phyloP scores from a whole-genome alignment of 139 green algal genomes.

The Pedinophyceae sp. region DNA sequence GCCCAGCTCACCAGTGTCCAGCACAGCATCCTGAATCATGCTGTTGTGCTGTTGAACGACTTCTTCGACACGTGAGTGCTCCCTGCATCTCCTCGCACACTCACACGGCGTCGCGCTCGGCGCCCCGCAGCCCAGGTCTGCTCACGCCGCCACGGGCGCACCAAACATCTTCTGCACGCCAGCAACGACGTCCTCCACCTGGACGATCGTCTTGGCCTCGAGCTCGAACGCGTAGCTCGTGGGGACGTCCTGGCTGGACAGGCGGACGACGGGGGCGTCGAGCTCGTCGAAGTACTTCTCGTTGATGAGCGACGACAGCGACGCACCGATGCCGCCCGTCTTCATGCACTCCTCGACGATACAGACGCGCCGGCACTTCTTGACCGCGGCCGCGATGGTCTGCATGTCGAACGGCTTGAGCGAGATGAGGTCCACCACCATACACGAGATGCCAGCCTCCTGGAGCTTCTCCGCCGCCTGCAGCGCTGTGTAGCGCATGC shows the following conservation, averaged over 20 bases:
- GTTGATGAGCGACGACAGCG: slow-evolving; percentile 78
- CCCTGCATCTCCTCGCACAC: too few relatives aligned
- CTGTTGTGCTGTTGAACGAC: too few relatives aligned
- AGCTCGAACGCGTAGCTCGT: slow-evolving; percentile 86
- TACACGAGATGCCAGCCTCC: slow-evolving; percentile 55
- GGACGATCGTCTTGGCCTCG: slow-evolving; percentile 86
- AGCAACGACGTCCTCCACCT: slow-evolving; percentile 60
- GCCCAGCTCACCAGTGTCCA: too few relatives aligned
- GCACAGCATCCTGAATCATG: too few relatives aligned
- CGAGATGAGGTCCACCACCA: slow-evolving; percentile 90
- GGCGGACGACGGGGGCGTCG: slow-evolving; percentile 72
- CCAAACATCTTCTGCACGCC: slow-evolving; percentile 23
- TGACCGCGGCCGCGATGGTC: slow-evolving; percentile 69
- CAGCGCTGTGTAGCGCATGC: slow-evolving; percentile 89
- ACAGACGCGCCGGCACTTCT: slow-evolving; percentile 69
- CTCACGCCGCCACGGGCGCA: too few relatives aligned
- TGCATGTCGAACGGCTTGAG: slow-evolving; percentile 96
- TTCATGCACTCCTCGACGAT: slow-evolving; percentile 98
- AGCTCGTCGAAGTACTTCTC: slow-evolving; percentile 86
- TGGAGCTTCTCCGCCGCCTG: slow-evolving; percentile 42
- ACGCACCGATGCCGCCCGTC: slow-evolving; percentile 83
- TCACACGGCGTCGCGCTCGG: too few relatives aligned
- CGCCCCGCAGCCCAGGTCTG: too few relatives aligned
- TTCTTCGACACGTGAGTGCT: too few relatives aligned
- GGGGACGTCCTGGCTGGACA: slow-evolving; percentile 80